These are phyloP conservation scores for Orbilia ellipsospora DNA, from an alignment of 2,329 filamentous ascomycete genomes.

Conservation along the genomic window DNA sequence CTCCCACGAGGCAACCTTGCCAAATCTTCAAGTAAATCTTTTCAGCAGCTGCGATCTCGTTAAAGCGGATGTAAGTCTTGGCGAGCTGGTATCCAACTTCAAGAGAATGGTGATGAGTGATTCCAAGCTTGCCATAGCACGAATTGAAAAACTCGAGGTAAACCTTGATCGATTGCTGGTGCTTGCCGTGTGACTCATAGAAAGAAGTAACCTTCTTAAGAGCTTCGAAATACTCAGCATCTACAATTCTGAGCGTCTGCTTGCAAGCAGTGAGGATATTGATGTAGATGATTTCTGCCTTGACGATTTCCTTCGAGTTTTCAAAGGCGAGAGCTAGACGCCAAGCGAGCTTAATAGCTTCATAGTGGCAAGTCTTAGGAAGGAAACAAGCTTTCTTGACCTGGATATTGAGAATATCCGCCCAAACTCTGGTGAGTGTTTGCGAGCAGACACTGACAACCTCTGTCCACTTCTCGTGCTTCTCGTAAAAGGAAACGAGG, in stretches of 20 bases:
- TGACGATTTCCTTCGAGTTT: slow-evolving; percentile 17
- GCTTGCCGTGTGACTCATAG: slow-evolving; percentile 15
- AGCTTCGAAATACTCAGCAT: slow-evolving; percentile 19
- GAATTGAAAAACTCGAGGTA: slow-evolving; percentile 28
- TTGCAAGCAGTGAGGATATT: slow-evolving; percentile 19
- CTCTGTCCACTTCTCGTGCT: slow-evolving; percentile 26
- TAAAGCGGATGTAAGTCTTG: slow-evolving; percentile 15
- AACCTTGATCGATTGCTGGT: slow-evolving; percentile 16
- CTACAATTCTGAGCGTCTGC: slow-evolving; percentile 22
- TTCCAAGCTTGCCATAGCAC: slow-evolving; percentile 16
- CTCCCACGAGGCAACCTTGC: slow-evolving; percentile 18
- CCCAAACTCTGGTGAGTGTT: slow-evolving; percentile 22
- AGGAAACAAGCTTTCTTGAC: slow-evolving; percentile 19
- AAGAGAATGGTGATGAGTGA: slow-evolving; percentile 7
- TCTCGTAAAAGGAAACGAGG: slow-evolving; percentile 30
- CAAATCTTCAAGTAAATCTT: slow-evolving; percentile 34
- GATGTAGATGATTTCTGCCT: slow-evolving; percentile 25
- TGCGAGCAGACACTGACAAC: slow-evolving; percentile 20
- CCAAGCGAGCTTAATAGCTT: slow-evolving; percentile 34
- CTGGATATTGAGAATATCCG: slow-evolving; percentile 7
- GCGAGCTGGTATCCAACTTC: slow-evolving; percentile 29
- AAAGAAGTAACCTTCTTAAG: slow-evolving; percentile 25
- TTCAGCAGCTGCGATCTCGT: slow-evolving; percentile 9
- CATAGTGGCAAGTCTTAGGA: slow-evolving; percentile 21
- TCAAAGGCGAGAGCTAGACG: slow-evolving; percentile 30